Conservation (phyloP, 140 eudicot species). For the Artemisia princeps region DNA sequence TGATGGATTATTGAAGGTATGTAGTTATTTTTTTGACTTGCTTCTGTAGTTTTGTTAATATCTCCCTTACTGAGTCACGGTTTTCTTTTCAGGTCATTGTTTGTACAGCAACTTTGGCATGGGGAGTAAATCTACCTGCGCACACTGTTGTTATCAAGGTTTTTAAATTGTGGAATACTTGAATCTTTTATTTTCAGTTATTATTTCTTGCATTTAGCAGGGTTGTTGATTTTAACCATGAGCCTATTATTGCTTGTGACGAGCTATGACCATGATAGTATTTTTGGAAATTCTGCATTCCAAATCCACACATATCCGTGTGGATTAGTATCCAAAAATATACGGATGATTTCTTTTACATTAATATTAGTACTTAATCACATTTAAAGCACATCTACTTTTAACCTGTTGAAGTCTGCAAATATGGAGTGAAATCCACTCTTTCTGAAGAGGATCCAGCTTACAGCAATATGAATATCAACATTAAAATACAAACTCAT, state of each 20-base stretch:
- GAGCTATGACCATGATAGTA: conserved; percentile 3
- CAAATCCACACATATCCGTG: neutral
- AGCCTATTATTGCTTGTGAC: conserved; percentile 11
- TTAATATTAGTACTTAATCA: neutral
- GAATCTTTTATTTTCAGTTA: neutral
- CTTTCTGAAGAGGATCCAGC: conserved; percentile 1
- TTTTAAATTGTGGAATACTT: conserved; percentile 20
- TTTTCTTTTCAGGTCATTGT: conserved; percentile 72
- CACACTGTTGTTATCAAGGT: conserved; percentile 99
- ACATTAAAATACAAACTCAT: conserved; percentile 8
- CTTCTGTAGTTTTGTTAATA: conserved; percentile 18
- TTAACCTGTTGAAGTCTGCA: neutral
- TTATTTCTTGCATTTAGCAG: conserved; percentile 7
- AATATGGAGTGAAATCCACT: conserved; percentile 2
- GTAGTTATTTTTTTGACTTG: conserved; percentile 19
- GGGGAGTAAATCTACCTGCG: conserved; percentile 99
- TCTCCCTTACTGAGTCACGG: neutral
- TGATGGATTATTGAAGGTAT: conserved; percentile 72
- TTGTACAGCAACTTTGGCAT: conserved; percentile 97
- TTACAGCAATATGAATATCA: conserved; percentile 1
- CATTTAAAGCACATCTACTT: conserved; percentile 3
- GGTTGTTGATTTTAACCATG: conserved; percentile 6
- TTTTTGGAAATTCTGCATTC: conserved; percentile 7
- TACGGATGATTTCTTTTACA: neutral
- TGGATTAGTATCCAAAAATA: neutral